Conservation (phyloP, 2,329 filamentous ascomycete species). For the Fusarium circinatum region DNA sequence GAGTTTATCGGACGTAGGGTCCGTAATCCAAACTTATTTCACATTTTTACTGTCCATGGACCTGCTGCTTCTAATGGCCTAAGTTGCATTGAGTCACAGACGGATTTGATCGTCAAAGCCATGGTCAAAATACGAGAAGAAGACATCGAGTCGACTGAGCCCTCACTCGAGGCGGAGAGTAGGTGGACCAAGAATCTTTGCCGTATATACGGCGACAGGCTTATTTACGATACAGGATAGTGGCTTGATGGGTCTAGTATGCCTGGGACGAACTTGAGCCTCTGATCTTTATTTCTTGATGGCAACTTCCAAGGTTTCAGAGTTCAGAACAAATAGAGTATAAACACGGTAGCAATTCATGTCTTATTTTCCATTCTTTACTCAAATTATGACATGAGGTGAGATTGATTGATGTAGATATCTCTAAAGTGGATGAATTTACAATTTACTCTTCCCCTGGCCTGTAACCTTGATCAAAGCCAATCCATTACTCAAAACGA, state of each 20-base stretch:
- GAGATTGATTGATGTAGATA: fast-evolving
- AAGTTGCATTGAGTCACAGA: too few species aligned
- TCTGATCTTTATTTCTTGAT: too few species aligned
- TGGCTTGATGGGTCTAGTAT: background rate
- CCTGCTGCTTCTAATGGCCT: too few species aligned
- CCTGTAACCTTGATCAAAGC: background rate
- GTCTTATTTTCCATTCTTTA: fast-evolving
- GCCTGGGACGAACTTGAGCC: background rate
- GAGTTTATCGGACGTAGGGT: background rate
- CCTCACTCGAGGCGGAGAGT: too few species aligned
- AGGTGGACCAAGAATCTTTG: too few species aligned
- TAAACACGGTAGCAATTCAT: fast-evolving
- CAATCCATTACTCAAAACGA: conserved; percentile 11
- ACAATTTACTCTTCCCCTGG: background rate
- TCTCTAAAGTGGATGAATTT: too few species aligned
- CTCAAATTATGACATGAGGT: fast-evolving
- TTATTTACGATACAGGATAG: background rate
- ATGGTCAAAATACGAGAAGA: too few species aligned
- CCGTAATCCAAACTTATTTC: too few species aligned
- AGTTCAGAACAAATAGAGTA: fast-evolving
- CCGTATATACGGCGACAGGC: too few species aligned
- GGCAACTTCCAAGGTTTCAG: fast-evolving
- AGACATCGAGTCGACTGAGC: too few species aligned
- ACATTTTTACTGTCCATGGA: too few species aligned
- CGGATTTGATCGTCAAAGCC: too few species aligned